These are phyloP conservation scores for Geotrichum ghanense DNA, from an alignment of 805 yeast species.

Conservation along the genomic window DNA sequence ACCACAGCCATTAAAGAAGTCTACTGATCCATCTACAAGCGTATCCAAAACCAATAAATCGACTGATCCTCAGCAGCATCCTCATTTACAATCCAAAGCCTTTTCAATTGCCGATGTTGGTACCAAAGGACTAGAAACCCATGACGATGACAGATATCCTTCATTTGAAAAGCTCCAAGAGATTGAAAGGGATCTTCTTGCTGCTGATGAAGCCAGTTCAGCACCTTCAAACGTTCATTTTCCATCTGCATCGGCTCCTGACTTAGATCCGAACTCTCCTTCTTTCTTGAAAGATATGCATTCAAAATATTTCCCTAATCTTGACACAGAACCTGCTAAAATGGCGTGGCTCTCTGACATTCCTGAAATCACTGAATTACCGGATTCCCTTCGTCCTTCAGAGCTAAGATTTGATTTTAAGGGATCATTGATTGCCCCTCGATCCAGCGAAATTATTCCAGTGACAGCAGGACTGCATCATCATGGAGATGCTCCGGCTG, in stretches of 20 bases:
- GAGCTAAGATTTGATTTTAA: constrained; percentile 81
- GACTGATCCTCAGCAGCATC: neutral
- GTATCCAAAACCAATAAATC: too few relatives aligned
- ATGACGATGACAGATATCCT: neutral
- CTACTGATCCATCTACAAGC: neutral
- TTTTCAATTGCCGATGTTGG: neutral
- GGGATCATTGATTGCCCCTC: constrained; percentile 62
- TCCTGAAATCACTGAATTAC: constrained; percentile 32
- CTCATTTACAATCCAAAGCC: neutral
- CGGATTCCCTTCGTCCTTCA: constrained; percentile 27
- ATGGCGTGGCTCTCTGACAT: constrained; percentile 73
- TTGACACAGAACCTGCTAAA: constrained; percentile 72
- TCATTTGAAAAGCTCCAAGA: neutral
- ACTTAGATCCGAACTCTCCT: constrained; percentile 62
- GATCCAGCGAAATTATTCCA: constrained; percentile 37
- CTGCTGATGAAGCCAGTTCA: neutral
- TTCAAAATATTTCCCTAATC: constrained; percentile 77
- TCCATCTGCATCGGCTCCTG: constrained; percentile 39
- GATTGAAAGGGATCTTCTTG: neutral
- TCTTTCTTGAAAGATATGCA: constrained; percentile 69
- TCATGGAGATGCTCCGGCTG: constrained; percentile 76
- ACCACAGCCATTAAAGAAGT: neutral
- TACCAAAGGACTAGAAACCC: neutral
- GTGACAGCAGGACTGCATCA: constrained; percentile 72
- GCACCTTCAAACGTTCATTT: constrained; percentile 22